Evolutionary conservation across 805 yeast species (phyloP), one percentile per base, ranked within the genome.

Genomic region (Ogataea salicorniae): DNA sequence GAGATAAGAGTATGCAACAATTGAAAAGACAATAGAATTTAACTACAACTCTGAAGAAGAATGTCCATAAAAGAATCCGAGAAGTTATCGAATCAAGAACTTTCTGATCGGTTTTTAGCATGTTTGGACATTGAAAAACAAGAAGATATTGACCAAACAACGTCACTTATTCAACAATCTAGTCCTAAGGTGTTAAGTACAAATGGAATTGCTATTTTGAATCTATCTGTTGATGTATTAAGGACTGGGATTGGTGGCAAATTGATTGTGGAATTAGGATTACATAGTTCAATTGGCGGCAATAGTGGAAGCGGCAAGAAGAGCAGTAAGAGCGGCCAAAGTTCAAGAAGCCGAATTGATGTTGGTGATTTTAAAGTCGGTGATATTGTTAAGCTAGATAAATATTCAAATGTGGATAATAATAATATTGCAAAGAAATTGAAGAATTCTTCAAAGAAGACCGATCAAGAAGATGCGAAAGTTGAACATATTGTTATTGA

Each of bases 191-290:
- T 74, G 46, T 71, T 92, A n/a, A 84, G 84, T 0, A 66, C 71
- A 11, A 73, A 78, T 45, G 97, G 97, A 0, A 69, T 87, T 23
- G 97, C 97, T 0, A 70, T 88, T 5, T 63, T 81, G 42, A 87
- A 90, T 62, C 69, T 92, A 42, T 61, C 68, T 0, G 68, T 84
- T 14, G 74, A 75, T n/a, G 79, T 80, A 46, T 66, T 86, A 2
- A 71, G 84, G 46, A 84, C 91, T 0, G 95, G 96, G 0, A 67
- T 88, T 9, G 95, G 88, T 15, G 97, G 97, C 2, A 79, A 82
- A 48, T 70, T 81, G 1, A 70, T 84, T 5, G 56, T 88, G 14
- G 95, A 88, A 53, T 64, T 92, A 45, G 70, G 57, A 16, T 67
- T 72, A 29, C 92, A 86, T 52, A 69, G 83, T 0, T 62, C 56